Conservation (phyloP, 2,329 filamentous ascomycete species). For the Aureobasidium sp. region DNA sequence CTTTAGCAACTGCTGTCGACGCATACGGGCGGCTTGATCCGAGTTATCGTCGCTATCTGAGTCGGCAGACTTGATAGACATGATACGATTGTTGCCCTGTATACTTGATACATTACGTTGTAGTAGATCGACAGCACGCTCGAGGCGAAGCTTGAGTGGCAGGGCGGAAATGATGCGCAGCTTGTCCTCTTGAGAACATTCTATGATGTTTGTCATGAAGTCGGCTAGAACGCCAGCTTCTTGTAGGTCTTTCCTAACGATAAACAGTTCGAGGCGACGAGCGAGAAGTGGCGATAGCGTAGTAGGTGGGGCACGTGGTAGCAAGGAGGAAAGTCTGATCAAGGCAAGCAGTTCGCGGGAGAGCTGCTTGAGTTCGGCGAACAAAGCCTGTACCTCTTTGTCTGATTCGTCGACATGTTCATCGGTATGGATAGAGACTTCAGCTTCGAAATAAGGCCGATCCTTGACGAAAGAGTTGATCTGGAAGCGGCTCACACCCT, state of each 20-base stretch:
- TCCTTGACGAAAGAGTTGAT: conserved; percentile 70
- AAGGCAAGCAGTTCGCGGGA: conserved; percentile 82
- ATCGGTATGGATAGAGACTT: conserved; percentile 65
- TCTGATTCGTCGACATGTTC: conserved; percentile 37
- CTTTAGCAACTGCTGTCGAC: conserved; percentile 36
- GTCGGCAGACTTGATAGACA: conserved; percentile 59
- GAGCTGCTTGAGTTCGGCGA: conserved; percentile 72
- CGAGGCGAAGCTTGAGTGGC: conserved; percentile 68
- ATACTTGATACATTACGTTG: conserved; percentile 75
- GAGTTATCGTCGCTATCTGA: conserved; percentile 25
- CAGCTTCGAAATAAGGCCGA: conserved; percentile 78
- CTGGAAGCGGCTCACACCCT: conserved; percentile 71
- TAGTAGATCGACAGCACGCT: conserved; percentile 75
- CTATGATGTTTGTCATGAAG: conserved; percentile 92
- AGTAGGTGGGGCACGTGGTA: conserved; percentile 60
- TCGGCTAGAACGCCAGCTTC: conserved; percentile 85
- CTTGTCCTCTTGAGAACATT: conserved; percentile 85
- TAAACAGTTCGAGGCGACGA: conserved; percentile 78
- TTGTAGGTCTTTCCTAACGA: conserved; percentile 69
- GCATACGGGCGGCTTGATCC: conserved; percentile 32
- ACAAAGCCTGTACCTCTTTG: conserved; percentile 63
- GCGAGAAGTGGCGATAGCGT: conserved; percentile 78
- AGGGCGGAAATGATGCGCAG: conserved; percentile 76
- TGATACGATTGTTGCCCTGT: conserved; percentile 81
- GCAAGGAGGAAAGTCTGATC: conserved; percentile 74